Percentiles rank a stretch among this genome's conserved stretches.
These are phyloP conservation scores for Microcos paniculata DNA, from an alignment of 345 rosid species.

Conservation along the genomic window DNA sequence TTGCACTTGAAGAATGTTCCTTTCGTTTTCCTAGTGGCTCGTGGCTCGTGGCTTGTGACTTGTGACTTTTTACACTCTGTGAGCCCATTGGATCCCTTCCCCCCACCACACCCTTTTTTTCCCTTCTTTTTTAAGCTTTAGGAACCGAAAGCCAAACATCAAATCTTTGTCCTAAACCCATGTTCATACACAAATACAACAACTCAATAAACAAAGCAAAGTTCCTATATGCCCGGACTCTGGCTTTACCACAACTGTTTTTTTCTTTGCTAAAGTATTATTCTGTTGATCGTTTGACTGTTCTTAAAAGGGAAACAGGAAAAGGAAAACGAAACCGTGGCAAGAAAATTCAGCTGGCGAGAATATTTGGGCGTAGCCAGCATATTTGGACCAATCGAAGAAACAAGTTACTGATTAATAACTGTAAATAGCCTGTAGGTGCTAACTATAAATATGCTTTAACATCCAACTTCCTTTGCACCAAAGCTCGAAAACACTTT, in stretches of 20 bases:
- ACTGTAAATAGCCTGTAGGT: not conserved
- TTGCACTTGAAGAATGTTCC: not conserved
- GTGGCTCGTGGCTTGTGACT: not conserved
- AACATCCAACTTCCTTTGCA: not conserved
- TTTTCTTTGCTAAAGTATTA: not conserved
- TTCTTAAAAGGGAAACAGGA: not conserved
- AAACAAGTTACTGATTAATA: not conserved
- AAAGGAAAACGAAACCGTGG: not conserved
- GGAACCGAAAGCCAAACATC: not conserved
- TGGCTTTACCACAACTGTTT: too few species aligned
- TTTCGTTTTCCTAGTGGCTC: too few species aligned
- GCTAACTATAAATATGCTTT: not conserved
- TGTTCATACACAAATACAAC: not conserved
- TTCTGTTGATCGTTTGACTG: not conserved
- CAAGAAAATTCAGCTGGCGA: not conserved
- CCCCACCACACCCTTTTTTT: too few species aligned
- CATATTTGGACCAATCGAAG: not conserved
- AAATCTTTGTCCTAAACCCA: not conserved
- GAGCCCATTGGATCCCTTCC: not conserved
- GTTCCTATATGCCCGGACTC: not conserved
- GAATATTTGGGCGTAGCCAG: not conserved
- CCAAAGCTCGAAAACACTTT: not conserved
- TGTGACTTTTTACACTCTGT: not conserved
- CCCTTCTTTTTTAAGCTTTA: too few species aligned
- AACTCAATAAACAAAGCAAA: not conserved